Conservation (phyloP, 2,329 filamentous ascomycete genomes). For the Pseudogymnoascus sp. region DNA sequence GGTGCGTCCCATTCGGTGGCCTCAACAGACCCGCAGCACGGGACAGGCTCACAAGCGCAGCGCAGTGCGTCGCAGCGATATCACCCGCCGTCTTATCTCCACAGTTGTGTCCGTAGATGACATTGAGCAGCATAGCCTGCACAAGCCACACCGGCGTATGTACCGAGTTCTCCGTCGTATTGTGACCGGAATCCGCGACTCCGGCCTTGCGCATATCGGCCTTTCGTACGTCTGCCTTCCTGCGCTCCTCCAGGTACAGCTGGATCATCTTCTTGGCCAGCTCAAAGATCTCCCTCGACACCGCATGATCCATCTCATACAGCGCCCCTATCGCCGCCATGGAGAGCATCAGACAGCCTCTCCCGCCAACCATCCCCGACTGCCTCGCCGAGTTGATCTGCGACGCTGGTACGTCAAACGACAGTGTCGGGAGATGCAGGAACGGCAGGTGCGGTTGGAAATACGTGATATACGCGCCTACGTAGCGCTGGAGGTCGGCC, state of each 20-base stretch:
- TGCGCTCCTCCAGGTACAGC: slow-evolving; percentile 81
- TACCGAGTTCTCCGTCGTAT: slow-evolving; percentile 50
- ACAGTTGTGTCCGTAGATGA: slow-evolving; percentile 92
- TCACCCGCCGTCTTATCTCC: slow-evolving; percentile 85
- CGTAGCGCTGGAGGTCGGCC: slow-evolving; percentile 79
- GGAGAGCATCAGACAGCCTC: slow-evolving; percentile 76
- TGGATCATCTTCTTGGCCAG: slow-evolving; percentile 94
- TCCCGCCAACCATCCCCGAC: slow-evolving; percentile 60
- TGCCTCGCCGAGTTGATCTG: slow-evolving; percentile 52
- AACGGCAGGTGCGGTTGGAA: slow-evolving; percentile 96
- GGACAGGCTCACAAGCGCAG: slow-evolving; percentile 81
- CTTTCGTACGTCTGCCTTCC: slow-evolving; percentile 71
- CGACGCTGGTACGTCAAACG: slow-evolving; percentile 72
- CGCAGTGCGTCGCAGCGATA: slow-evolving; percentile 86
- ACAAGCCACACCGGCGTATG: slow-evolving; percentile 90
- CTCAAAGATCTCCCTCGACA: slow-evolving; percentile 81
- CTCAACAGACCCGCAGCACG: slow-evolving; percentile 73
- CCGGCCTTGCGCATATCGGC: slow-evolving; percentile 48
- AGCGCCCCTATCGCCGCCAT: slow-evolving; percentile 80
- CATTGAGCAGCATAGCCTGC: slow-evolving; percentile 92
- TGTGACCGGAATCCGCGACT: slow-evolving; percentile 38
- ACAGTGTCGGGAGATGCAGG: slow-evolving; percentile 81
- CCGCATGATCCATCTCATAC: slow-evolving; percentile 74
- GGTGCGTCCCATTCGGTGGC: slow-evolving; percentile 25
- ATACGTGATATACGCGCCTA: slow-evolving; percentile 80